Percentiles rank a stretch among this genome's conserved stretches.
Evolutionary conservation across 805 yeast genomes (phyloP).

Genomic region (Candida dendrica): DNA sequence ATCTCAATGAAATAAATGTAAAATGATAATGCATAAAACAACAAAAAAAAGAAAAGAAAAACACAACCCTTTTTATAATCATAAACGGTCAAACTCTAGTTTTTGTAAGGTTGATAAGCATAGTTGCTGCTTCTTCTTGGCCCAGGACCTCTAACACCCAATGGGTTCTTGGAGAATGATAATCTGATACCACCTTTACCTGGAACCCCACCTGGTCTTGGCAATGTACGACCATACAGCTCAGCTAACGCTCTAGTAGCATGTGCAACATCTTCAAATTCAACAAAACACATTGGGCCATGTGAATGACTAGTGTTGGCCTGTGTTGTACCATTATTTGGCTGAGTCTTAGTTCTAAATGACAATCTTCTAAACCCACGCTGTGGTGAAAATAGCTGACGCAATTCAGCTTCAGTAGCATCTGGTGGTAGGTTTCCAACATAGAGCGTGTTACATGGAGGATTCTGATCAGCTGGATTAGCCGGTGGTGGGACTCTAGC

Average conservation of each 20-base stretch:
- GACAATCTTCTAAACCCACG: slow-evolving; percentile 89
- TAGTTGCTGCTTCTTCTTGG: slow-evolving; percentile 33
- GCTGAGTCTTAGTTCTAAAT: slow-evolving; percentile 67
- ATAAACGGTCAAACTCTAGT: background rate
- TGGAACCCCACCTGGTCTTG: slow-evolving; percentile 61
- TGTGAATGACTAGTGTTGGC: slow-evolving; percentile 37
- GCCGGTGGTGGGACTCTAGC: slow-evolving; percentile 89
- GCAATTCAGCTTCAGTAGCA: slow-evolving; percentile 87
- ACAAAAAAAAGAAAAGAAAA: too few relatives aligned
- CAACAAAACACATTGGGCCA: slow-evolving; percentile 99
- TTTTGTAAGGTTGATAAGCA: slow-evolving; percentile 7
- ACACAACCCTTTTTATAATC: too few relatives aligned
- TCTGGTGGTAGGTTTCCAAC: slow-evolving; percentile 97
- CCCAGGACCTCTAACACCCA: slow-evolving; percentile 84
- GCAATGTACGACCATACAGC: slow-evolving; percentile 85
- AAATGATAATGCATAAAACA: background rate
- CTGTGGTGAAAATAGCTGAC: slow-evolving; percentile 80
- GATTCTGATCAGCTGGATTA: slow-evolving; percentile 98
- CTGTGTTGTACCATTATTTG: slow-evolving; percentile 25
- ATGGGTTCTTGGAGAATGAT: slow-evolving; percentile 91
- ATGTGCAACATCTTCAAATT: slow-evolving; percentile 90
- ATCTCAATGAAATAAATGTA: background rate
- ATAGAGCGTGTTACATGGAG: slow-evolving; percentile 95
- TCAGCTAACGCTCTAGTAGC: slow-evolving; percentile 94
- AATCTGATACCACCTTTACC: slow-evolving; percentile 92